Evolutionary conservation across 805 yeast species (phyloP).

Genomic region (Huiozyma sinensis): DNA sequence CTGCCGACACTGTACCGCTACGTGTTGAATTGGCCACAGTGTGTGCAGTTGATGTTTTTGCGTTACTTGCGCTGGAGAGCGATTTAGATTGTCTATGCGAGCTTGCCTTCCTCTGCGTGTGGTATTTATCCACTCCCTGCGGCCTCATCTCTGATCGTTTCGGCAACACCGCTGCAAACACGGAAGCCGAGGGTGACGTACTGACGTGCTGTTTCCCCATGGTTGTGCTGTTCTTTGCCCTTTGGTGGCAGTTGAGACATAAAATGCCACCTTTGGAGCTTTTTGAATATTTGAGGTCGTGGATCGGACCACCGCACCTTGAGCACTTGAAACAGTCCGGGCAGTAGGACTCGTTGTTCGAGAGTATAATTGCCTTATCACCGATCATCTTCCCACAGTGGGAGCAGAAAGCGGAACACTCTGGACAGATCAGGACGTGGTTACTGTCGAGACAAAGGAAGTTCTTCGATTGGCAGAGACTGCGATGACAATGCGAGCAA

Average conservation of each 20-base stretch:
- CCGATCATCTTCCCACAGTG: conserved; percentile 80
- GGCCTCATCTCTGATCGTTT: conserved; percentile 17
- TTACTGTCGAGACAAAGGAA: background rate
- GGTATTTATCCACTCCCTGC: background rate
- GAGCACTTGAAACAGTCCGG: conserved; percentile 82
- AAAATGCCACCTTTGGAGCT: conserved; percentile 78
- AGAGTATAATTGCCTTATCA: conserved; percentile 66
- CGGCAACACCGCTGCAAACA: conserved; percentile 5
- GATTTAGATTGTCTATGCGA: conserved; percentile 2
- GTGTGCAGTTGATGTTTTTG: background rate
- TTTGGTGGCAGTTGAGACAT: conserved; percentile 88
- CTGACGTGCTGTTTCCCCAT: conserved; percentile 33
- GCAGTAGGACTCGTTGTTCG: conserved; percentile 92
- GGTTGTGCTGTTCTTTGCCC: conserved; percentile 36
- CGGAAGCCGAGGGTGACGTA: background rate
- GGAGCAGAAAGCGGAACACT: conserved; percentile 80
- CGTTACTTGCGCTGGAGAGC: background rate
- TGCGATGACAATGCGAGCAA: background rate
- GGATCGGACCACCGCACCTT: conserved; percentile 75
- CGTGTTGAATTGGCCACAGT: background rate
- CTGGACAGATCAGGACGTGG: conserved; percentile 60
- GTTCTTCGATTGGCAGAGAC: background rate
- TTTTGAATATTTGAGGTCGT: conserved; percentile 82
- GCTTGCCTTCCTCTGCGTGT: background rate
- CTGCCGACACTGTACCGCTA: background rate